Evolutionary conservation across 345 rosid species (phyloP).

Genomic region (Eutrema japonicum): DNA sequence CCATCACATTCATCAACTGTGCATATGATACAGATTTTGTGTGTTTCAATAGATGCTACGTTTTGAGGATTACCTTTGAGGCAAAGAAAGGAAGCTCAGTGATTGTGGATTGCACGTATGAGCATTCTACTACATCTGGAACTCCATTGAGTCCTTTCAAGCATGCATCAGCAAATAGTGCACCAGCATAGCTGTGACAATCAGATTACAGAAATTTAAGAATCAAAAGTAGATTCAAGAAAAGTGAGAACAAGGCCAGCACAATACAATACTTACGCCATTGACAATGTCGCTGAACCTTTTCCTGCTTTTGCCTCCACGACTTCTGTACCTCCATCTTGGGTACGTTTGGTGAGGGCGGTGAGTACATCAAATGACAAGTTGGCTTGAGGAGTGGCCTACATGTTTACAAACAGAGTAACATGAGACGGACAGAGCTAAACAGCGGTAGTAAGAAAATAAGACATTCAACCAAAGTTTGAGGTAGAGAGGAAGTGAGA

Average conservation of each 20-base stretch:
- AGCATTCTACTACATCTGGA: conserved; percentile 73
- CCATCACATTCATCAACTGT: neutral
- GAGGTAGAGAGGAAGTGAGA: conserved; percentile 25
- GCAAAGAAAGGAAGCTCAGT: conserved; percentile 90
- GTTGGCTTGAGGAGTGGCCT: conserved; percentile 83
- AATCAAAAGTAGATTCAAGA: neutral
- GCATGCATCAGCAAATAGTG: conserved; percentile 89
- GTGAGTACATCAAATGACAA: conserved; percentile 56
- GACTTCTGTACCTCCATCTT: conserved; percentile 91
- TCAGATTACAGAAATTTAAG: neutral
- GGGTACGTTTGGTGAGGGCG: conserved; percentile 88
- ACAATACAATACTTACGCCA: conserved; percentile 67
- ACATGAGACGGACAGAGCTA: conserved; percentile 16
- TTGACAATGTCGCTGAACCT: conserved; percentile 88
- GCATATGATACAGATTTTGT: neutral
- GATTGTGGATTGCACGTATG: conserved; percentile 71
- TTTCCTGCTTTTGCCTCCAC: conserved; percentile 96
- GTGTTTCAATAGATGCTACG: neutral
- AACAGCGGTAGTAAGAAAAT: neutral
- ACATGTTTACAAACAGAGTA: conserved; percentile 19
- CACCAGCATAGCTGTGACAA: conserved; percentile 78
- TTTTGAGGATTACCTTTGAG: conserved; percentile 63
- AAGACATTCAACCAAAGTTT: neutral
- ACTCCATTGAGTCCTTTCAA: conserved; percentile 85
- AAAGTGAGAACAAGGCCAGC: neutral